A percentile compares a stretch with the other conserved stretches of the same genome.
Evolutionary conservation across 2,329 filamentous ascomycete genomes (phyloP).

Genomic region (Pestalotiopsis sp.): DNA sequence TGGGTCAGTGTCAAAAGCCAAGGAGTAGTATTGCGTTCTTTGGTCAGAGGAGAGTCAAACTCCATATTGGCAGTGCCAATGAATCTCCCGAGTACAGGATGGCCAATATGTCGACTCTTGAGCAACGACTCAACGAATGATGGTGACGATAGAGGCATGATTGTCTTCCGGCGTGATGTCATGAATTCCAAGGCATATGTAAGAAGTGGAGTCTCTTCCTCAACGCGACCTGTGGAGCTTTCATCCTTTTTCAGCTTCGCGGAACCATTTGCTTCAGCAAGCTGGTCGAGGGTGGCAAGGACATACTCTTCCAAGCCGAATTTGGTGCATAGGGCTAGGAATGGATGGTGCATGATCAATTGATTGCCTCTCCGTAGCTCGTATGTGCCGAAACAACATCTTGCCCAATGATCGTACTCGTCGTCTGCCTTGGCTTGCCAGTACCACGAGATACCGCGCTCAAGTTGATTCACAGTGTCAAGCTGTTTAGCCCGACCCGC

Average conservation of each 20-base stretch:
- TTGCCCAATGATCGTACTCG: slow-evolving; percentile 36
- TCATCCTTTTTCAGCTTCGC: background rate
- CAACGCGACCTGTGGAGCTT: background rate
- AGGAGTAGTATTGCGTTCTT: slow-evolving; percentile 24
- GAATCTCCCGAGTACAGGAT: slow-evolving; percentile 21
- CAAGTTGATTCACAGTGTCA: slow-evolving; percentile 30
- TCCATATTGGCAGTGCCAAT: slow-evolving; percentile 23
- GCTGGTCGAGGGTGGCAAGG: slow-evolving; percentile 21
- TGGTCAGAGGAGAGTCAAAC: slow-evolving; percentile 19
- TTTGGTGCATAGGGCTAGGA: slow-evolving; percentile 34
- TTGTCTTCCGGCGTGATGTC: slow-evolving; percentile 36
- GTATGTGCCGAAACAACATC: slow-evolving; percentile 33
- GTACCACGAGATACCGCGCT: slow-evolving; percentile 32
- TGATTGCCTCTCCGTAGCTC: slow-evolving; percentile 32
- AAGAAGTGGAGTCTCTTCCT: slow-evolving; percentile 31
- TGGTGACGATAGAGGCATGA: slow-evolving; percentile 36
- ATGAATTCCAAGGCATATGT: slow-evolving; percentile 36
- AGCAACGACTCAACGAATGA: slow-evolving; percentile 30
- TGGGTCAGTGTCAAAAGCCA: slow-evolving; percentile 35
- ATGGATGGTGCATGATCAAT: slow-evolving; percentile 31
- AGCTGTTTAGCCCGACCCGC: slow-evolving; percentile 22
- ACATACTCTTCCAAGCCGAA: slow-evolving; percentile 36
- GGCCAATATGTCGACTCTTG: slow-evolving; percentile 15
- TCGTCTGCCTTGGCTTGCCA: slow-evolving; percentile 28
- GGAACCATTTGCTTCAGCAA: background rate